Evolutionary conservation across 805 yeast genomes (phyloP).

Genomic region (Cyberlindnera saturnus): DNA sequence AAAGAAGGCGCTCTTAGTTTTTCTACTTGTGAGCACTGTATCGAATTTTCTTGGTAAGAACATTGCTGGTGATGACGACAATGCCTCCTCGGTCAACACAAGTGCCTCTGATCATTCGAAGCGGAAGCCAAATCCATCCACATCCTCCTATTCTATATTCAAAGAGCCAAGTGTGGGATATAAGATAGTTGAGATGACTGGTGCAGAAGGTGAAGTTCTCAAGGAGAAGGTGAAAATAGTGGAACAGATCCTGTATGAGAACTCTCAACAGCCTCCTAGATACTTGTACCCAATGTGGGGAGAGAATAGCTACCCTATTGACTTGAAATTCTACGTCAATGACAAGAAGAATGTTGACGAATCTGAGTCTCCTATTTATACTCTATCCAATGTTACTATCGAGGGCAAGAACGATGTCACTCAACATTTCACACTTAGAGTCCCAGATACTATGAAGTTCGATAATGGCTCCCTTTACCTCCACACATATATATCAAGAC

Average conservation of each 20-base stretch:
- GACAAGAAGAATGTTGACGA: conserved; percentile 10
- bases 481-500: conserved; percentile 24
- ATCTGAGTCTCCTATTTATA: conserved; percentile 2
- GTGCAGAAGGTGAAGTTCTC: conserved; percentile 10
- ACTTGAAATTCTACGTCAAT: conserved; percentile 20
- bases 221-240: conserved; percentile 6
- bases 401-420: conserved; percentile 10
- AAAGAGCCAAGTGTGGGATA: conserved; percentile 10
- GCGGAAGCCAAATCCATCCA: conserved; percentile 9
- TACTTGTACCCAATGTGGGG: conserved; percentile 19
- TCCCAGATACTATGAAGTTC: conserved; percentile 17
- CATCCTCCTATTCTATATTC: conserved; percentile 8
- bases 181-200: conserved; percentile 2
- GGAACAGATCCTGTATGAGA: conserved; percentile 21
- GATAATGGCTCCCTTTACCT: conserved; percentile 30
- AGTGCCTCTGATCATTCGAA: too few species aligned
- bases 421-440: conserved; percentile 5
- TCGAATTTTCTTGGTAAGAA: conserved; percentile 2
- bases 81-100: too few species aligned
- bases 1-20: conserved; percentile 8
- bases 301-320: conserved; percentile 6
- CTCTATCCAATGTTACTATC: conserved; percentile 5
- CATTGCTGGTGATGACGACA: background rate
- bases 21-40: conserved; percentile 8
- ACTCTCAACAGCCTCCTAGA: conserved; percentile 17